These are phyloP conservation scores for Capniomyces stellatus DNA, from an alignment of 371 early-diverging fungal species.

Conservation along the genomic window DNA sequence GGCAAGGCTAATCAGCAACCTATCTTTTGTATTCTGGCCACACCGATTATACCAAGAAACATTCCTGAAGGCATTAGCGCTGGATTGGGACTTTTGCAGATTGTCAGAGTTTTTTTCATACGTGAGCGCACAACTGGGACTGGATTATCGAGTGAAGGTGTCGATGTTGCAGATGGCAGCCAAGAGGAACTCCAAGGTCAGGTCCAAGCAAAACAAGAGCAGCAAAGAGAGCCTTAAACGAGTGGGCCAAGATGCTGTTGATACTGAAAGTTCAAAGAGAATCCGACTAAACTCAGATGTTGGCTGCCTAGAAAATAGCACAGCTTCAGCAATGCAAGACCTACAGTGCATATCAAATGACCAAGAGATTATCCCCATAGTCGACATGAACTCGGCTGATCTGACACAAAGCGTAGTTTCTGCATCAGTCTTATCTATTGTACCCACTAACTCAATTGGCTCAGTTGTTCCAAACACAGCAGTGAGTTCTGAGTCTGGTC, in stretches of 20 bases:
- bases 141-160: conserved; percentile 51
- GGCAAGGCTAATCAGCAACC: conserved; percentile 22
- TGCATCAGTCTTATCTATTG: background rate
- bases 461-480: background rate
- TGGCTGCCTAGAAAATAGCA: background rate
- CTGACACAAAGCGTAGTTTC: background rate
- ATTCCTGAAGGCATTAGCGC: conserved; percentile 43
- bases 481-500: background rate
- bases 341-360: background rate
- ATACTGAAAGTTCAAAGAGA: background rate
- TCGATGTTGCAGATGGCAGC: conserved; percentile 53
- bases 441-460: background rate
- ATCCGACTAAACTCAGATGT: background rate
- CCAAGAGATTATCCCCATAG: too few relatives aligned
- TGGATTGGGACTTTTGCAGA: conserved; percentile 59
- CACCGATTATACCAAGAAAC: conserved; percentile 31
- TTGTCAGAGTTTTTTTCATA: conserved; percentile 58
- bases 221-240: background rate
- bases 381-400: background rate
- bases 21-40: conserved; percentile 21
- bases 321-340: background rate
- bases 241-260: background rate
- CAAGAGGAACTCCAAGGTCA: conserved; percentile 4
- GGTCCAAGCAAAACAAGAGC: background rate
- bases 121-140: conserved; percentile 39